Evolutionary conservation across 805 yeast genomes (phyloP).

Genomic region (Candida montana): DNA sequence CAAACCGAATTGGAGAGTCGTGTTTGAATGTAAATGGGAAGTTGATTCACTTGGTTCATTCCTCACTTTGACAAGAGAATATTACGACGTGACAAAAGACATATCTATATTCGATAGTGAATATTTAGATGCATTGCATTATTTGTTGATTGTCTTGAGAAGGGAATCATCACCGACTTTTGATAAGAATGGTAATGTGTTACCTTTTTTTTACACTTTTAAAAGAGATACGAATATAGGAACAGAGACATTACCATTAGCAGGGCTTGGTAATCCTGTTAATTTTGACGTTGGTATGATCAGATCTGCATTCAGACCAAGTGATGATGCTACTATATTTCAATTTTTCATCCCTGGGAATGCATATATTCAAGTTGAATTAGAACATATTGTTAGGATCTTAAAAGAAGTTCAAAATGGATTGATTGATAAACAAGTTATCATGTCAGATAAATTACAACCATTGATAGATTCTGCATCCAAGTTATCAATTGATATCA

Average conservation of each 20-base stretch:
- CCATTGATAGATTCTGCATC: conserved; percentile 26
- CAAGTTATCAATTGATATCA: conserved; percentile 37
- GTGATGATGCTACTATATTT: conserved; percentile 79
- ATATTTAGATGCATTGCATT: conserved; percentile 59
- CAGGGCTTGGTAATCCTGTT: conserved; percentile 83
- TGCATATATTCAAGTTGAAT: conserved; percentile 66
- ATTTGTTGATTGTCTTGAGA: conserved; percentile 44
- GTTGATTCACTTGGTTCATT: conserved; percentile 83
- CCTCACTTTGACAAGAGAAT: conserved; percentile 68
- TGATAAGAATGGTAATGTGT: conserved; percentile 34
- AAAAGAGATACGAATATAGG: conserved; percentile 71
- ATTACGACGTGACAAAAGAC: conserved; percentile 51
- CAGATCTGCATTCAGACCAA: conserved; percentile 83
- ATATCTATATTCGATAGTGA: conserved; percentile 33
- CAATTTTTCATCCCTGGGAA: conserved; percentile 85
- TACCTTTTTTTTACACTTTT: conserved; percentile 55
- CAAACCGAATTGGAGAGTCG: conserved; percentile 59
- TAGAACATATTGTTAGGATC: conserved; percentile 33
- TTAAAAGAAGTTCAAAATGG: conserved; percentile 20
- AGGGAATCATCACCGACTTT: conserved; percentile 63
- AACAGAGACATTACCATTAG: conserved; percentile 72
- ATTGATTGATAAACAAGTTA: conserved; percentile 13
- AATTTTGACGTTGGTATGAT: conserved; percentile 62
- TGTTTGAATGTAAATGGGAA: conserved; percentile 88
- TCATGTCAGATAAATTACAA: conserved; percentile 24